Evolutionary conservation across 2,329 filamentous ascomycete species (phyloP), one percentile per base, ranked within the genome.

Genomic region (Hyphodiscus sp.): DNA sequence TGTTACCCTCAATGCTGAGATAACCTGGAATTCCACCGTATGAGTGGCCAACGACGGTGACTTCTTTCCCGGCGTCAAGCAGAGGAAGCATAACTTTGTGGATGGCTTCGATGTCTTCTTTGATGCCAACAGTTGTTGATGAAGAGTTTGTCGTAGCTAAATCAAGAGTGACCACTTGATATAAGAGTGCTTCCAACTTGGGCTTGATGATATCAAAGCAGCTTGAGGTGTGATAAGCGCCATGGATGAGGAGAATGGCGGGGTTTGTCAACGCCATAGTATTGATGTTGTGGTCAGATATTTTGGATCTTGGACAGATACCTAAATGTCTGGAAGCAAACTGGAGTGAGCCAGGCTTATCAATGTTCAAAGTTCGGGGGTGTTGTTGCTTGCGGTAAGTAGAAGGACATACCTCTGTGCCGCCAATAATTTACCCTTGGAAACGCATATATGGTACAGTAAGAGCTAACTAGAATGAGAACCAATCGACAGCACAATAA

Each of bases 11-110:
- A 1, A 68, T 57, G 15, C 64, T 67, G 47, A 68, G 65, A 3
- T 65, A 62, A 1, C 60, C 65, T 1, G 70, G 58, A 0, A 70
- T 61, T 11, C 69, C 71, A 11, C 68, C 65, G 62, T 71, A 73
- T 19, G 67, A 70, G 48, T 74, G 71, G 6, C 65, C 59, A 13
- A 71, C 50, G 4, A 73, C 56, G 1, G 73, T 50, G 11, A 73
- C 66, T 26, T 72, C 67, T n/a, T 52, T 50, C 2, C 55, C 52
- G n/a, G 49, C 47, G 42, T 52, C 53, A 20, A 58, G 19, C 11
- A 58, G 11, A 8, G 47, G 49, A 2, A 45, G 1, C 5, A 50
- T 41, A 2, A 48, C 29, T 16, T 52, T 20, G 5, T 52, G 49
- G n/a, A 57, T 53, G 13, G 50, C 49, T n/a, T 23, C 47, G 18